Evolutionary conservation across 108 stramenopile species (phyloP).

Genomic region (Cyclostephanos tholiformis): DNA sequence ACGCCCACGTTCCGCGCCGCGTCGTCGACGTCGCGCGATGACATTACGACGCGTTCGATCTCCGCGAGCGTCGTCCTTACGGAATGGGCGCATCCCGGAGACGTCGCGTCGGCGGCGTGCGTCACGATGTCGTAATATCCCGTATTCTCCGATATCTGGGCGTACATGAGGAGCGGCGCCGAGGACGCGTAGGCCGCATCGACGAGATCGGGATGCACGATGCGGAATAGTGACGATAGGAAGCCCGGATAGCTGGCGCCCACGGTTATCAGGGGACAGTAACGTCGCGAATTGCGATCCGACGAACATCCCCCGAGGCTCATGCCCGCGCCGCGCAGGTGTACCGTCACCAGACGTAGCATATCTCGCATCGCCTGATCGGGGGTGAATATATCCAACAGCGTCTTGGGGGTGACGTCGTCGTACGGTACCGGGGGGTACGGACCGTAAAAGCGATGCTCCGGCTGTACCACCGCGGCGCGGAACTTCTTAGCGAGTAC

Average conservation of each 20-base stretch:
- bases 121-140: conserved; percentile 67
- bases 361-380: conserved; percentile 65
- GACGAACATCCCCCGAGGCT: conserved; percentile 39
- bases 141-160: conserved; percentile 50
- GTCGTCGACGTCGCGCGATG: conserved; percentile 12
- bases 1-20: conserved; percentile 49
- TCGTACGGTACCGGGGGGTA: conserved; percentile 46
- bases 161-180: conserved; percentile 70
- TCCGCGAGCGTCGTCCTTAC: conserved; percentile 47
- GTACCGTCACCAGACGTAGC: conserved; percentile 30
- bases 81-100: conserved; percentile 63
- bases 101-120: conserved; percentile 58
- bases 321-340: conserved; percentile 16
- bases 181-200: conserved; percentile 70
- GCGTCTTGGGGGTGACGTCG: conserved; percentile 4
- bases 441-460: conserved; percentile 83
- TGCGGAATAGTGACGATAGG: conserved; percentile 66
- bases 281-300: conserved; percentile 41
- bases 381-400: conserved; percentile 50
- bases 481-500: conserved; percentile 60
- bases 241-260: conserved; percentile 81
- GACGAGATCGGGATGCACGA: conserved; percentile 64
- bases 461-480: conserved; percentile 68
- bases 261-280: conserved; percentile 80
- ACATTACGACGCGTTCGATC: conserved; percentile 31